Evolutionary conservation across 2,329 filamentous ascomycete genomes (phyloP), one percentile per base, ranked within the genome.

Genomic region (Didymosphaeria variabile): DNA sequence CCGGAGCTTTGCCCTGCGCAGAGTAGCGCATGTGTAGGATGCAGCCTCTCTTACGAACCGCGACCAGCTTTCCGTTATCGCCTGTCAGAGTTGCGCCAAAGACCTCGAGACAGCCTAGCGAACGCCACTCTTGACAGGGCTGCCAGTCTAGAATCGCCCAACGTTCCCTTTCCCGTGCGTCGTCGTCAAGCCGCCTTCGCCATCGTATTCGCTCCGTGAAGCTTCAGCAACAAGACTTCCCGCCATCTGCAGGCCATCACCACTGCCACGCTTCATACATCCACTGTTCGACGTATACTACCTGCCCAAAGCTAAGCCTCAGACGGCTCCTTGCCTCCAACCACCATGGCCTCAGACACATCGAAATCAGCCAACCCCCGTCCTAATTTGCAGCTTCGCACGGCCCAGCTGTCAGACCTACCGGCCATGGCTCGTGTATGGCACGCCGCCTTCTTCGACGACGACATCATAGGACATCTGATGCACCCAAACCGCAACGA

Each of bases 401-500:
- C 40, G 13, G 72, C 70, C 34, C 32, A 15, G 1, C 15, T 69
- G 2, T 60, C 61, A 0, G 72, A 75, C 31, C 57, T 75, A 3
- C 31, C 50, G 3, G 47, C 58, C 2, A 73, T 75, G 50, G 72
- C 72, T 7, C 60, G 57, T 4, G 61, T 67, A 17, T 75, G 72
- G 72, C 46, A 66, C 29, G 42, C 59, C 10, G 73, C 72, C 9
- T 77, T 76, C 59, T 73, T 73, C 34, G 67, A 76, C 42, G 74
- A 77, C 58, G 71, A 74, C 36, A 66, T 76, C 31, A 71, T 77
- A 10, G 73, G 74, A 13, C 55, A 67, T 2, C 56, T 76, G 7
- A 75, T 77, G 72, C 74, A 77, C 62, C 74, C 73, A 0, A 38
- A 72, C 34, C 68, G 74, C 5, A 52, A 72, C 2, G 13, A 71